Conservation (phyloP, 192 early-diverging fungal species). For the Gigaspora rosea region DNA sequence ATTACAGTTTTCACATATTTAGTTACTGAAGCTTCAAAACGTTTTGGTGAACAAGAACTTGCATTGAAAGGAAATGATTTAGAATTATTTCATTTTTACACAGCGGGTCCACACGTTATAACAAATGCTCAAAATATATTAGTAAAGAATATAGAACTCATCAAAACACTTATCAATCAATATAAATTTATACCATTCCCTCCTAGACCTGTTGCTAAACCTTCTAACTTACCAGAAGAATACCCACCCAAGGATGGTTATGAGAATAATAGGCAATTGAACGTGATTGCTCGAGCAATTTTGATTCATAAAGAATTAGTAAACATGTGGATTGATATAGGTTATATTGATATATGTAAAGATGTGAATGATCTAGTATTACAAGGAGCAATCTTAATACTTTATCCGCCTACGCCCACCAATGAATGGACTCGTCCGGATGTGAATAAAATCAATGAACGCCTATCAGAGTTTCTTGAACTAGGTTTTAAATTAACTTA, state of each 20-base stretch:
- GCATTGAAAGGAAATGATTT: constrained; percentile 15
- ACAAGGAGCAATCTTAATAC: constrained; percentile 10
- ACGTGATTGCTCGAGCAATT: constrained; percentile 18
- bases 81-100: constrained; percentile 9
- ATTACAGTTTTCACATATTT: neutral
- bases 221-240: neutral
- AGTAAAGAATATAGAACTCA: neutral
- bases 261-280: constrained; percentile 11
- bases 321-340: neutral
- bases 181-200: constrained; percentile 14
- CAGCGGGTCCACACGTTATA: neutral
- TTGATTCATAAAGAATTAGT: constrained; percentile 14
- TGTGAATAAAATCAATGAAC: neutral
- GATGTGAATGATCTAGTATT: constrained; percentile 27
- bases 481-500: constrained; percentile 15
- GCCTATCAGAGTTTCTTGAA: neutral
- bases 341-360: constrained; percentile 9
- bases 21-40: neutral
- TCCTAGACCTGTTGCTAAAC: neutral
- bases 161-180: neutral
- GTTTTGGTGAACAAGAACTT: neutral
- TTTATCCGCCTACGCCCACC: neutral
- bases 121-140: neutral
- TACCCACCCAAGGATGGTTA: constrained; percentile 11
- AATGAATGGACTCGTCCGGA: neutral